These are phyloP conservation scores for Botryotinia narcissicola DNA, from an alignment of 2,329 filamentous ascomycete genomes.

Conservation along the genomic window DNA sequence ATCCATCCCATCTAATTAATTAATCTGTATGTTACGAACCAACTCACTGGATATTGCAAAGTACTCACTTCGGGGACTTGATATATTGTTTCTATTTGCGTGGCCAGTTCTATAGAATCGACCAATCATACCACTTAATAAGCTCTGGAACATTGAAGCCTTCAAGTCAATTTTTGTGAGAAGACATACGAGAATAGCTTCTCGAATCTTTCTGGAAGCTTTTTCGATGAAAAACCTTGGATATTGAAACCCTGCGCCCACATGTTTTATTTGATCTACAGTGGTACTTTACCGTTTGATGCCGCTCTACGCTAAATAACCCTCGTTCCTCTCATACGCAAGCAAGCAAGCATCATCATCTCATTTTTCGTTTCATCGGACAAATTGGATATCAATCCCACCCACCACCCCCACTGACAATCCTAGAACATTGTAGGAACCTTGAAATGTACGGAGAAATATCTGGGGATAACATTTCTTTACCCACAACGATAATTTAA, in stretches of 20 bases:
- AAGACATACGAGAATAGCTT: background rate
- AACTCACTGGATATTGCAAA: background rate
- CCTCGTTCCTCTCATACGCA: background rate
- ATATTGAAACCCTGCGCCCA: slow-evolving; percentile 11
- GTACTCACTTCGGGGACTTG: background rate
- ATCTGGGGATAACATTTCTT: background rate
- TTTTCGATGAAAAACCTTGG: slow-evolving; percentile 2
- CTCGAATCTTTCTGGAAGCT: slow-evolving; percentile 13
- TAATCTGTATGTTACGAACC: background rate
- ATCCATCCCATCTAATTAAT: background rate
- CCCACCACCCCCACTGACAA: background rate
- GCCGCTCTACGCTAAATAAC: background rate
- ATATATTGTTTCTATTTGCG: background rate
- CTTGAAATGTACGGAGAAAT: background rate
- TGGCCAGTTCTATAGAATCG: background rate
- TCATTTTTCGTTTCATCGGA: slow-evolving; percentile 1
- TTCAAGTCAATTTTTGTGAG: background rate
- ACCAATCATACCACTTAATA: background rate
- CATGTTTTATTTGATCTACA: slow-evolving; percentile 16
- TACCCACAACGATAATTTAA: background rate
- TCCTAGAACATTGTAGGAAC: background rate
- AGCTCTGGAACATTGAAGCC: background rate
- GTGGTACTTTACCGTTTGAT: slow-evolving; percentile 5
- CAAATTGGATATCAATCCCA: background rate
- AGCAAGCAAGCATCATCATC: slow-evolving; percentile 4